phyloP scores from a whole-genome alignment of 2,329 filamentous ascomycete genomes.

The Colletotrichum sublineola region DNA sequence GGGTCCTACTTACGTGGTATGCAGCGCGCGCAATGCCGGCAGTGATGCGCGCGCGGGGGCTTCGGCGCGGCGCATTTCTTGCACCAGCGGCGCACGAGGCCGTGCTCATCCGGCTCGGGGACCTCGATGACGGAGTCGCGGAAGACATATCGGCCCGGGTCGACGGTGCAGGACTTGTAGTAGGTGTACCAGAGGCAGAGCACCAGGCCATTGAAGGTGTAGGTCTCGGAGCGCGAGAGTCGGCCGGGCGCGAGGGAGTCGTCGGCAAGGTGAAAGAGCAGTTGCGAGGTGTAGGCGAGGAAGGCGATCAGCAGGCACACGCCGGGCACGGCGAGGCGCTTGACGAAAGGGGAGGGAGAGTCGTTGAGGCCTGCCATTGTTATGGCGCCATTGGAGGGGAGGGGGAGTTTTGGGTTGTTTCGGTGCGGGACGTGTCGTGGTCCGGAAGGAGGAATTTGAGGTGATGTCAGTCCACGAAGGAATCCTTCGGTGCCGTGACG shows the following conservation, averaged over 20 bases:
- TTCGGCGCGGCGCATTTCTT: conserved; percentile 81
- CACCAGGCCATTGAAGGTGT: conserved; percentile 76
- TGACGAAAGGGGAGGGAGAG: conserved; percentile 55
- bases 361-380: conserved; percentile 59
- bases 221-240: conserved; percentile 67
- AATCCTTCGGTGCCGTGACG: conserved; percentile 16
- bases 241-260: conserved; percentile 70
- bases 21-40: conserved; percentile 79
- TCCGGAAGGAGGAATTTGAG: neutral
- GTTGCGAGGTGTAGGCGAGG: conserved; percentile 79
- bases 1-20: conserved; percentile 65
- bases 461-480: conserved; percentile 25
- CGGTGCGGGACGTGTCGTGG: neutral
- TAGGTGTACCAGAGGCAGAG: conserved; percentile 78
- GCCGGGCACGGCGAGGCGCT: conserved; percentile 75
- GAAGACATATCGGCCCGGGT: conserved; percentile 69
- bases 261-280: conserved; percentile 72
- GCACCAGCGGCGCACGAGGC: conserved; percentile 71
- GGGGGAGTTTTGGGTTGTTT: neutral
- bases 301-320: conserved; percentile 77
- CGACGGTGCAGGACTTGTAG: conserved; percentile 69
- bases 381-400: conserved; percentile 39
- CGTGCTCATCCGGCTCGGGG: conserved; percentile 47
- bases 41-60: conserved; percentile 85
- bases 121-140: conserved; percentile 52